Percentiles rank a stretch among this genome's conserved stretches.
Evolutionary conservation across 257 asterid species (phyloP).

Genomic region (Nicotiana attenuata): DNA sequence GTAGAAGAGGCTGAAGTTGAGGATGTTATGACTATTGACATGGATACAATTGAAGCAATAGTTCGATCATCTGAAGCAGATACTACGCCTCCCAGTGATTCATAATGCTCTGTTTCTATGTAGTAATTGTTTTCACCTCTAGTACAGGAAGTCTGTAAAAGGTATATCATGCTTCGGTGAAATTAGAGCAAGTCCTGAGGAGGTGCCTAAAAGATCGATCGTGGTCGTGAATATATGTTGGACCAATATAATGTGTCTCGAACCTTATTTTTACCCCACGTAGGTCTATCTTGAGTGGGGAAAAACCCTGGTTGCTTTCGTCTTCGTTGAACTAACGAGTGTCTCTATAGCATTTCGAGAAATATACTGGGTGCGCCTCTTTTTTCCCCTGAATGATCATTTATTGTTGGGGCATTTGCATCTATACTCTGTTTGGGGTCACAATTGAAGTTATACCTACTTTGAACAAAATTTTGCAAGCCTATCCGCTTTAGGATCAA

Average conservation of each 20-base stretch:
- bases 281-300: neutral
- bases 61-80: constrained; percentile 51
- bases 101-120: constrained; percentile 17
- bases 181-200: neutral
- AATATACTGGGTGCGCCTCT: no score
- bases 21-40: constrained; percentile 55
- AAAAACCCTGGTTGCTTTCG: neutral
- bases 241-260: neutral
- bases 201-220: neutral
- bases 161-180: neutral
- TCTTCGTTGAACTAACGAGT: neutral
- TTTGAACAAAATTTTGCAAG: no score
- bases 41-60: constrained; percentile 58
- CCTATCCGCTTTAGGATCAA: no score
- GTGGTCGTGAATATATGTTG: neutral
- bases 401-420: no score
- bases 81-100: constrained; percentile 41
- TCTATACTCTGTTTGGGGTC: no score
- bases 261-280: neutral
- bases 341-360: neutral
- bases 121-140: neutral
- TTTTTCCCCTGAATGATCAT: no score
- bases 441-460: no score
- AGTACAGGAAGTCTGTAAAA: neutral
- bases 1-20: constrained; percentile 56